Conservation (phyloP, 1,284 basidiomycete species). For the Heliocybe sulcata region DNA sequence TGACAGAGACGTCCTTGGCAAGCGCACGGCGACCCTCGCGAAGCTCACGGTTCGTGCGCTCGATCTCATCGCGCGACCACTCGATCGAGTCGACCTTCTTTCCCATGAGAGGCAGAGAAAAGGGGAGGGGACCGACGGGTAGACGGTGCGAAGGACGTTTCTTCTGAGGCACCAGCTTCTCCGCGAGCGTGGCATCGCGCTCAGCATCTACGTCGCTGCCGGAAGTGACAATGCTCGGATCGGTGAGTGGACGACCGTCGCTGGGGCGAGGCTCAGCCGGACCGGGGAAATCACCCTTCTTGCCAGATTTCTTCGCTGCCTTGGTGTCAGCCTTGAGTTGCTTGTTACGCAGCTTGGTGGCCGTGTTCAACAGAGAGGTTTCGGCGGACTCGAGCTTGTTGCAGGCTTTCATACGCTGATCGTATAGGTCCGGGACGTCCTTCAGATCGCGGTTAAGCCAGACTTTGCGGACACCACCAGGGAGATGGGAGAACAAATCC, state of each 20-base stretch:
- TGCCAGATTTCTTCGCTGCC: slow-evolving; percentile 21
- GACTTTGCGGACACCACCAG: slow-evolving; percentile 81
- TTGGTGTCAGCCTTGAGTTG: slow-evolving; percentile 32
- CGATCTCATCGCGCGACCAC: slow-evolving; percentile 77
- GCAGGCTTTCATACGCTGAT: slow-evolving; percentile 70
- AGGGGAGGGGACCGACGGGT: slow-evolving; percentile 43
- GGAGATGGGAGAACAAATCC: slow-evolving; percentile 65
- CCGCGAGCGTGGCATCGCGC: slow-evolving; percentile 32
- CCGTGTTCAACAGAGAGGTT: slow-evolving; percentile 66
- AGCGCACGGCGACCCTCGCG: slow-evolving; percentile 36
- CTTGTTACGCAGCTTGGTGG: slow-evolving; percentile 57
- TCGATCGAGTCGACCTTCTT: slow-evolving; percentile 90
- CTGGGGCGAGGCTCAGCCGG: slow-evolving; percentile 4
- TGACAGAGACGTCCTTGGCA: slow-evolving; percentile 20
- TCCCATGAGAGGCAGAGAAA: slow-evolving; percentile 59
- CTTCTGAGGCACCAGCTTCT: slow-evolving; percentile 55
- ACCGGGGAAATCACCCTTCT: slow-evolving; percentile 19
- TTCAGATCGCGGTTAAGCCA: slow-evolving; percentile 88
- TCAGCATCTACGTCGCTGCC: slow-evolving; percentile 34
- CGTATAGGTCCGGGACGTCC: slow-evolving; percentile 77
- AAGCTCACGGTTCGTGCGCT: slow-evolving; percentile 41
- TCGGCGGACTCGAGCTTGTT: slow-evolving; percentile 84
- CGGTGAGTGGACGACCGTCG: slow-evolving; percentile 38
- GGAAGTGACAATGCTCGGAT: slow-evolving; percentile 25
- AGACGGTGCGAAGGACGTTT: slow-evolving; percentile 82